Conservation (phyloP, 1,139 yeast species). For the Casaregolazyma suthepensis region DNA sequence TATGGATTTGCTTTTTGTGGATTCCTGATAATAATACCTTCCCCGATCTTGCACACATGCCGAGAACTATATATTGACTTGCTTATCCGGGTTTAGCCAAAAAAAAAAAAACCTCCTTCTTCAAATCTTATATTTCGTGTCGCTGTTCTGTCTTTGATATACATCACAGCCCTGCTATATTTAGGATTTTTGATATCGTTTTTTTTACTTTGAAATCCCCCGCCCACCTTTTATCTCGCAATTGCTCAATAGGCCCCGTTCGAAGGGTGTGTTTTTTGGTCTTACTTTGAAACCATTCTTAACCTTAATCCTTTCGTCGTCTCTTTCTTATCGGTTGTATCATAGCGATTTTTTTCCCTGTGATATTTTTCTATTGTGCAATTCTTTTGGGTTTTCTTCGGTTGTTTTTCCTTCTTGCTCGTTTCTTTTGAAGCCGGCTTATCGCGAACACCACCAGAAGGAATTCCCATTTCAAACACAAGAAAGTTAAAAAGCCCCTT, state of each 20-base stretch:
- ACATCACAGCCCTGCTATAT: background rate
- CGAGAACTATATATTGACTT: background rate
- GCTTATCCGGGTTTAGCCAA: background rate
- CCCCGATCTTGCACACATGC: background rate
- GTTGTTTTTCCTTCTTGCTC: too few species aligned
- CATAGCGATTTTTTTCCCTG: background rate
- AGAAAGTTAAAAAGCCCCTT: background rate
- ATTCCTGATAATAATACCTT: background rate
- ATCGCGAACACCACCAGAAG: too few species aligned
- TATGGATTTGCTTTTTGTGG: background rate
- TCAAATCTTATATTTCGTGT: background rate
- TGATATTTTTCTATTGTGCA: background rate
- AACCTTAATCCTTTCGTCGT: background rate
- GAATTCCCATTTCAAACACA: background rate
- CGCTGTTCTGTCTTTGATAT: background rate
- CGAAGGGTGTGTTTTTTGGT: background rate
- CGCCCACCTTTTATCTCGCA: background rate
- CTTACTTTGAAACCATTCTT: background rate
- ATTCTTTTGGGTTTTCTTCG: background rate
- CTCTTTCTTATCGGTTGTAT: too few species aligned
- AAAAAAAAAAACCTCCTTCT: background rate
- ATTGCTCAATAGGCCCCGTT: background rate
- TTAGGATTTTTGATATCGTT: background rate
- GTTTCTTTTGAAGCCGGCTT: too few species aligned
- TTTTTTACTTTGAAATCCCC: background rate